Base-by-base conservation (phyloP, 306 rosid genomes). In the Morella rubra region DNA sequence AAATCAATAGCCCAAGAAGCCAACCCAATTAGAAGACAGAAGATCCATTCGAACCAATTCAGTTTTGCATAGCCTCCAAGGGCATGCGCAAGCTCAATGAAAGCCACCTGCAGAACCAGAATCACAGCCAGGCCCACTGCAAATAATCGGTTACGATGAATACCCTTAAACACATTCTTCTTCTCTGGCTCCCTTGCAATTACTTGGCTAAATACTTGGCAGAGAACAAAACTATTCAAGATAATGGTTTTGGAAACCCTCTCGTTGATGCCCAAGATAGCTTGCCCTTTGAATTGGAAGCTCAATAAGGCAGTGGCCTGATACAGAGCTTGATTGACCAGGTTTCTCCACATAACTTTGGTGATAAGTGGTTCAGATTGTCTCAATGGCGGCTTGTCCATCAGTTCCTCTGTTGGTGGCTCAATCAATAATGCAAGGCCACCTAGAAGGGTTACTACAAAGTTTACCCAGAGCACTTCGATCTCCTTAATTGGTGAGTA, bases 341-440 rank as follows among this genome's bases (percentile, higher is more conserved):
- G 15, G 60, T 81, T 69, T 71, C 73, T 71, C 84, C 80, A 62
- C 84, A 81, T 81, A 44, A 69, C 16, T 73, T 51, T 79, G 7
- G 69, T 77, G 72, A 80, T 49, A 18, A 80, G 73, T 9, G 73
- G 71, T 19, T 61, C 73, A 44, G 42, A 49, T 51, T 42, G 59
- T 10, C 45, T 44, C 5, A 51, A 10, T 1, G 60, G 68, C 3
- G 11, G n/a, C 61, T 37, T 49, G 0, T 59, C 59, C 76, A 59
- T 80, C 56, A 49, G 76, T 45, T 53, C 24, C 1, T 55, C 18
- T 1, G 51, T 53, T 6, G 71, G 75, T 2, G 78, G 74, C 77
- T 76, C 81, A 5, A 52, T 7, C 70, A 81, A 15, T 18, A 81
- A 42, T 56, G 65, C 74, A 45, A 77, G 55, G 55, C 75, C 78